phyloP scores from a whole-genome alignment of 1,284 basidiomycete species.

The Sanghuangporus sanghuang region DNA sequence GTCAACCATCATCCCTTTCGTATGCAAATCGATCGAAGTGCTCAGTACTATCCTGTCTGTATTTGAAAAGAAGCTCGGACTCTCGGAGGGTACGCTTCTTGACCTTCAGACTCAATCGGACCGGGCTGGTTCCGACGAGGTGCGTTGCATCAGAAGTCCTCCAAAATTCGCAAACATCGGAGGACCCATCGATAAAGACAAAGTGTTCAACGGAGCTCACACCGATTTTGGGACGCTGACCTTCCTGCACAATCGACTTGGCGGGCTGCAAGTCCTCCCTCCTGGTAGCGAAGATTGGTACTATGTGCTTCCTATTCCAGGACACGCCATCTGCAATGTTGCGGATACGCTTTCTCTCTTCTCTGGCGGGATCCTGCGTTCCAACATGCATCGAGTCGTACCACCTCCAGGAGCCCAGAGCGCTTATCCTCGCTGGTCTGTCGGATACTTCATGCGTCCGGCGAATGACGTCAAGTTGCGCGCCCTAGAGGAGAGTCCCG shows the following conservation, averaged over 20 bases:
- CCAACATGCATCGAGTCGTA: slow-evolving; percentile 48
- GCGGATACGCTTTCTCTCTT: slow-evolving; percentile 55
- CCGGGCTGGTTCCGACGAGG: slow-evolving; percentile 49
- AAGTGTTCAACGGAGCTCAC: slow-evolving; percentile 43
- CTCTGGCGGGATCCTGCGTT: slow-evolving; percentile 52
- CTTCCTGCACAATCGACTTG: slow-evolving; percentile 64
- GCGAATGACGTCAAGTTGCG: slow-evolving; percentile 44
- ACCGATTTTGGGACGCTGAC: slow-evolving; percentile 48
- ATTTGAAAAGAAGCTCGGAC: slow-evolving; percentile 51
- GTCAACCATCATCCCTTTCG: slow-evolving; percentile 46
- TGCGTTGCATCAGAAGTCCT: slow-evolving; percentile 50
- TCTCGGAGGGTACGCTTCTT: slow-evolving; percentile 46
- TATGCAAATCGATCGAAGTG: slow-evolving; percentile 50
- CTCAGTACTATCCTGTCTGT: slow-evolving; percentile 49
- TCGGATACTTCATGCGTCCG: slow-evolving; percentile 60
- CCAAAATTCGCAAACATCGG: slow-evolving; percentile 24
- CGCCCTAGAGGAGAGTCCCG: slow-evolving; percentile 44
- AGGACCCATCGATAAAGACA: background rate
- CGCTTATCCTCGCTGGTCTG: slow-evolving; percentile 46
- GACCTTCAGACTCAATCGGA: slow-evolving; percentile 43
- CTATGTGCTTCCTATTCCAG: slow-evolving; percentile 59
- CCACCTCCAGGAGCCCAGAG: slow-evolving; percentile 43
- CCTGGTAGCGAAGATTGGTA: slow-evolving; percentile 61
- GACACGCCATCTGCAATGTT: slow-evolving; percentile 56
- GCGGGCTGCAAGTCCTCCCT: slow-evolving; percentile 65